These are phyloP conservation scores for Solanum stenotomum DNA, from an alignment of 257 asterid species.

Conservation along the genomic window DNA sequence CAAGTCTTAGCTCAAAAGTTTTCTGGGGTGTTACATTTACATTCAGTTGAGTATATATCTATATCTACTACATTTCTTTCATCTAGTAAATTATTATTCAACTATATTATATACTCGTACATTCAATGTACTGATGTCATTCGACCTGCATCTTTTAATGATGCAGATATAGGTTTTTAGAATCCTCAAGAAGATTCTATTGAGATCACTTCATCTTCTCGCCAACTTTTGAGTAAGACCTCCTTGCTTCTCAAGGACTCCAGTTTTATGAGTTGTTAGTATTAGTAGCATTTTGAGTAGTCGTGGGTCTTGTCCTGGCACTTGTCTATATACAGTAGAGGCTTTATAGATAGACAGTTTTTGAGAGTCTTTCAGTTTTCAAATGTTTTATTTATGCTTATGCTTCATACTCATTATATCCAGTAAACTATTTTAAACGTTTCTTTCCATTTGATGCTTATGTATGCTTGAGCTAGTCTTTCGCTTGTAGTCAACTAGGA, in stretches of 20 bases:
- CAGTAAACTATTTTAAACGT: too few species aligned
- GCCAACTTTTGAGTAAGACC: not conserved
- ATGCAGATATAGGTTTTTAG: not conserved
- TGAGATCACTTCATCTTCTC: not conserved
- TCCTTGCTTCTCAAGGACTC: too few species aligned
- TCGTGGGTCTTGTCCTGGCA: not conserved
- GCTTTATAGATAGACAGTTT: too few species aligned
- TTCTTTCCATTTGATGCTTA: not conserved
- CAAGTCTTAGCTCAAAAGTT: too few species aligned
- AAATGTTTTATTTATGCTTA: not conserved
- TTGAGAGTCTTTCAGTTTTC: not conserved
- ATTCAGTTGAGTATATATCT: too few species aligned
- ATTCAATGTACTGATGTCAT: not conserved
- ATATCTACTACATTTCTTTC: too few species aligned
- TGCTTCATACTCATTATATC: not conserved
- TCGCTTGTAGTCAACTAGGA: not conserved
- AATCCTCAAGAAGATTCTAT: not conserved
- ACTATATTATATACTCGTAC: not conserved
- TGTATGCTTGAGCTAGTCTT: not conserved
- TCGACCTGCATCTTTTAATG: not conserved
- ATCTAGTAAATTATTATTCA: not conserved
- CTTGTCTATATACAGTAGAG: not conserved
- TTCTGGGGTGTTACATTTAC: not conserved
- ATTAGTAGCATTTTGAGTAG: not conserved
- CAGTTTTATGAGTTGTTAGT: not conserved